Conservation (phyloP, 495 filamentous ascomycete species). For the Chaetomidium leptoderma region DNA sequence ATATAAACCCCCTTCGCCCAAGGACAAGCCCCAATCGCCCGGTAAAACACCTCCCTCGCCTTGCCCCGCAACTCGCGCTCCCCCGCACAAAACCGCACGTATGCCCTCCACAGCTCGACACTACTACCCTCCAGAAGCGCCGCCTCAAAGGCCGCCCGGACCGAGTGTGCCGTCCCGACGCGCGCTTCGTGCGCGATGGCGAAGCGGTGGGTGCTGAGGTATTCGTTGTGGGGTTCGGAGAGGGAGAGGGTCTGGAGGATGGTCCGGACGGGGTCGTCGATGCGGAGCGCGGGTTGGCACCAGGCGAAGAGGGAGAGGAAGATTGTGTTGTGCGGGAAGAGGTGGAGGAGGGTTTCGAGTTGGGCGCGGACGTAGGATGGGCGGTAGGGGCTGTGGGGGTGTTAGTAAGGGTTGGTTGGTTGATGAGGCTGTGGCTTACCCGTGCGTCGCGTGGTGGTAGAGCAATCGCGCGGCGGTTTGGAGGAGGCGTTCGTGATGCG, state of each 20-base stretch:
- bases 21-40: conserved; percentile 66
- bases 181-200: conserved; percentile 62
- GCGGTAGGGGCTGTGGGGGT: conserved; percentile 49
- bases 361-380: conserved; percentile 57
- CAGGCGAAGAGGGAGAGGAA: conserved; percentile 68
- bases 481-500: conserved; percentile 55
- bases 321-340: conserved; percentile 74
- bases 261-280: conserved; percentile 68
- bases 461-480: conserved; percentile 66
- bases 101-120: conserved; percentile 61
- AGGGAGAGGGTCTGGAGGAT: conserved; percentile 50
- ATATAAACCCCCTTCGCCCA: conserved; percentile 70
- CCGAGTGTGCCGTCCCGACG: conserved; percentile 56
- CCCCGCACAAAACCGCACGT: conserved; percentile 51
- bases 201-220: conserved; percentile 57
- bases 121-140: conserved; percentile 52
- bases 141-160: conserved; percentile 65
- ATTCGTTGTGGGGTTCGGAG: conserved; percentile 28
- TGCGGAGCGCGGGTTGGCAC: conserved; percentile 58
- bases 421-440: conserved; percentile 30
- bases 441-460: conserved; percentile 57
- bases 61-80: background rate
- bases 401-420: conserved; percentile 1
- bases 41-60: conserved; percentile 54
- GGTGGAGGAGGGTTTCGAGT: conserved; percentile 53